These are phyloP conservation scores for Leptomonas seymouri DNA, from an alignment of 208 protist genomes.

Conservation along the genomic window DNA sequence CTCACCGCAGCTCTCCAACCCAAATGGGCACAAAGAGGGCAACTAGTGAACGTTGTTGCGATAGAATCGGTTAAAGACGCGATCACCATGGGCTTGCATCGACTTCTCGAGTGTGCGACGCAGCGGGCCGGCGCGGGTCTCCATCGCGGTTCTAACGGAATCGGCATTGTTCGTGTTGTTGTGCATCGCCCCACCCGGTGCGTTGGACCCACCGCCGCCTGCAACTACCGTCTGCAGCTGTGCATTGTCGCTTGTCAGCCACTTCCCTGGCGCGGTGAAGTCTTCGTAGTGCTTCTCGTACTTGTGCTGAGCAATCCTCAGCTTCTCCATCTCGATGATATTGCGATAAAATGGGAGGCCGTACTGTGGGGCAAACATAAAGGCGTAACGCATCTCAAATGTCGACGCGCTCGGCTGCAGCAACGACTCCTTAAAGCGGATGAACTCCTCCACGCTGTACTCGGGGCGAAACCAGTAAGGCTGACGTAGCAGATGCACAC, in stretches of 20 bases:
- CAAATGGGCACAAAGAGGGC: too few species aligned
- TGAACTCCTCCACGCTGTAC: conserved; percentile 92
- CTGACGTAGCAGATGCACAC: conserved; percentile 85
- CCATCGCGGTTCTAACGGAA: conserved; percentile 55
- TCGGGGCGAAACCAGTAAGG: conserved; percentile 87
- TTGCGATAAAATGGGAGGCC: conserved; percentile 74
- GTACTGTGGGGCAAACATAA: conserved; percentile 66
- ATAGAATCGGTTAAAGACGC: conserved; percentile 84
- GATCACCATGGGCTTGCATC: conserved; percentile 81
- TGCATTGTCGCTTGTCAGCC: conserved; percentile 79
- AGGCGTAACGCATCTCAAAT: conserved; percentile 88
- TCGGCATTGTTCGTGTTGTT: conserved; percentile 52
- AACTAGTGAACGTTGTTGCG: conserved; percentile 79
- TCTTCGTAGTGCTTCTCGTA: conserved; percentile 91
- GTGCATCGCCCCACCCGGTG: conserved; percentile 73
- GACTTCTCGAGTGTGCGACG: conserved; percentile 56
- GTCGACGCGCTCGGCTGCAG: conserved; percentile 83
- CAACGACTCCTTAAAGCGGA: conserved; percentile 89
- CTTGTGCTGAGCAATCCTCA: conserved; percentile 89
- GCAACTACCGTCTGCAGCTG: conserved; percentile 79
- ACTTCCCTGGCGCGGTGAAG: conserved; percentile 79
- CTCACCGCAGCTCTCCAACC: too few species aligned
- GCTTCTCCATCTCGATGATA: conserved; percentile 85
- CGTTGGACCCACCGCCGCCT: conserved; percentile 63
- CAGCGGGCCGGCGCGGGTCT: conserved; percentile 72